phyloP scores from a whole-genome alignment of 2,329 filamentous ascomycete species.

The Alternaria tenuissima region DNA sequence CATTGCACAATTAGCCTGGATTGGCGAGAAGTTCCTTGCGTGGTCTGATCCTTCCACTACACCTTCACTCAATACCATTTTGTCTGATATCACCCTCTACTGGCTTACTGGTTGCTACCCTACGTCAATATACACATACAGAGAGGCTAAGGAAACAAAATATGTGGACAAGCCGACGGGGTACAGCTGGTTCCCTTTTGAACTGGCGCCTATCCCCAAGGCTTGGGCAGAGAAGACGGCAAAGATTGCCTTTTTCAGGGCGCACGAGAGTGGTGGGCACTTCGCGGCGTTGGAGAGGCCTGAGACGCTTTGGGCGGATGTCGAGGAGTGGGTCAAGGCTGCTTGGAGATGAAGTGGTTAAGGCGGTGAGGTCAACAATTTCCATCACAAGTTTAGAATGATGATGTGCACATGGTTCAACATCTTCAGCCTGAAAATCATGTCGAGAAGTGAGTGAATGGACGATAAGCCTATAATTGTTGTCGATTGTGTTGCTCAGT shows the following conservation, averaged over 20 bases:
- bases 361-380: neutral
- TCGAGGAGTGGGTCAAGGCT: conserved; percentile 54
- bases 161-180: conserved; percentile 54
- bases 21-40: conserved; percentile 65
- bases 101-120: conserved; percentile 64
- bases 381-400: neutral
- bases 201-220: conserved; percentile 51
- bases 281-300: conserved; percentile 61
- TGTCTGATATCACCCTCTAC: conserved; percentile 62
- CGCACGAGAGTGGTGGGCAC: conserved; percentile 53
- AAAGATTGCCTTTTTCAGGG: conserved; percentile 47
- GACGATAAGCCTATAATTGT: neutral
- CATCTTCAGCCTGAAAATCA: neutral
- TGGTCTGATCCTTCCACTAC: conserved; percentile 57
- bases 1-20: conserved; percentile 65
- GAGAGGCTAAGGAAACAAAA: conserved; percentile 38
- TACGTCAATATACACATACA: conserved; percentile 61
- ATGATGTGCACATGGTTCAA: neutral
- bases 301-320: conserved; percentile 52
- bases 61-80: conserved; percentile 54
- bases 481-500: neutral
- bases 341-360: conserved; percentile 38
- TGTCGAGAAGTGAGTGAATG: neutral
- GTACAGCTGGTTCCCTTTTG: conserved; percentile 56
- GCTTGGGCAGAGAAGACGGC: conserved; percentile 53